Percentiles rank a stretch among this genome's conserved stretches.
Conservation (phyloP, 345 rosid species). For the Lepidium didymum region DNA sequence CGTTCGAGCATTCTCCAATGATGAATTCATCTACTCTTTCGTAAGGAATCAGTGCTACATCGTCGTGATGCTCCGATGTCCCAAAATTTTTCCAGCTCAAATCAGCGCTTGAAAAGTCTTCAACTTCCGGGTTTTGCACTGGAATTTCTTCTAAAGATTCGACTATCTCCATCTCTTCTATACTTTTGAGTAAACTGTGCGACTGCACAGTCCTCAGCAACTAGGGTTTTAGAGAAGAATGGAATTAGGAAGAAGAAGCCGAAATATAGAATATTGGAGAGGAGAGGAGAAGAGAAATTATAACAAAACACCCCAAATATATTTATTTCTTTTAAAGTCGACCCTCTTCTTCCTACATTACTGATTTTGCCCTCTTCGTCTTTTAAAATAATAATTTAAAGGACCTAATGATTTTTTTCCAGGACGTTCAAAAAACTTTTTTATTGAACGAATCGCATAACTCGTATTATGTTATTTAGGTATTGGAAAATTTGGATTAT, state of each 20-base stretch:
- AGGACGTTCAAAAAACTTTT: too few relatives aligned
- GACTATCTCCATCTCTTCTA: slow-evolving; percentile 40
- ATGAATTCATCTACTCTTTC: slow-evolving; percentile 63
- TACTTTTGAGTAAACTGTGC: not conserved
- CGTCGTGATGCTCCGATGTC: slow-evolving; percentile 66
- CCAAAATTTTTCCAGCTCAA: slow-evolving; percentile 79
- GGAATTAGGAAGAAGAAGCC: slow-evolving; percentile 17
- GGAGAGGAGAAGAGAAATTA: not conserved
- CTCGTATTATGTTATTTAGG: not conserved
- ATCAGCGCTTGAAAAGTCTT: slow-evolving; percentile 72
- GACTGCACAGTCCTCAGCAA: not conserved
- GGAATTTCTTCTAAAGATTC: slow-evolving; percentile 49
- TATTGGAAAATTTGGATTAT: too few relatives aligned
- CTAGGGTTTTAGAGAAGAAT: slow-evolving; percentile 17
- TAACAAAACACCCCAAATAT: not conserved
- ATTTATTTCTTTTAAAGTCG: not conserved
- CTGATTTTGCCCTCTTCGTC: not conserved
- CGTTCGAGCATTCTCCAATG: slow-evolving; percentile 80
- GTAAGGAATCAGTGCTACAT: slow-evolving; percentile 72
- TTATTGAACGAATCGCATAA: too few relatives aligned
- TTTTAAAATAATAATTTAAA: too few relatives aligned
- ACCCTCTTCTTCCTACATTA: not conserved
- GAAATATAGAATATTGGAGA: not conserved
- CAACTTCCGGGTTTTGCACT: slow-evolving; percentile 61
- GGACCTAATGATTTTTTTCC: too few relatives aligned